Evolutionary conservation across 1,139 yeast species (phyloP), one percentile per base, ranked within the genome.

Genomic region (Scheffersomyces cryptocercus): DNA sequence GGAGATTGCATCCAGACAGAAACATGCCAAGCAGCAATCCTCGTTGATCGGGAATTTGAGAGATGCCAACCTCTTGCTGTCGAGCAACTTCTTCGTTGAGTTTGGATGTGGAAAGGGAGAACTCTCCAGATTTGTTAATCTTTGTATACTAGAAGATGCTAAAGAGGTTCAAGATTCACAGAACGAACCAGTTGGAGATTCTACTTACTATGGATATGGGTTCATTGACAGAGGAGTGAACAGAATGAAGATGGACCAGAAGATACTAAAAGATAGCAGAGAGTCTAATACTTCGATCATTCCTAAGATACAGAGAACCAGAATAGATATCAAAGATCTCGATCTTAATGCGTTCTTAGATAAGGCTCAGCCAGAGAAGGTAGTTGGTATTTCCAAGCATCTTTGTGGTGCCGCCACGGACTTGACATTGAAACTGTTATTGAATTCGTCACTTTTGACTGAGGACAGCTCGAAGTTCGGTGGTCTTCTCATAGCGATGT

Each of bases 341-440:
- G 61, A 74, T 40, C 62, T 88, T 11, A 79, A 75, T 41, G 61
- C 67, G 16, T 74, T 83, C 30, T 48, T 84, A 1, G 57, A 61
- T 29, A 61, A 58, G 52, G 43, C 56, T 10, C 37, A 46, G 3
- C 58, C 59, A 1, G 51, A 52, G 8, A 51, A 51, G 3, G 62
- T 78, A 31, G 82, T 85, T 10, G 88, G 84, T 2, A 81, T 89
- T 2, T 88, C 96, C 3, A 90, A 90, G 61, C 97, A 90, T 65
- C 67, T 90, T 36, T 90, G 97, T 66, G 97, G 97, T 6, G 95
- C 87, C 5, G 97, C 97, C 1, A 90, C 97, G 0, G 97, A 90
- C 60, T 68, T 90, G 39, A 86, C 97, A 0, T 64, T 90, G 33
- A 75, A 82, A 52, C 86, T 90, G 68, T 59, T 88, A 2, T 49